Base-by-base conservation (phyloP, 148 eudicot species). In the Chenopodium quinoa region DNA sequence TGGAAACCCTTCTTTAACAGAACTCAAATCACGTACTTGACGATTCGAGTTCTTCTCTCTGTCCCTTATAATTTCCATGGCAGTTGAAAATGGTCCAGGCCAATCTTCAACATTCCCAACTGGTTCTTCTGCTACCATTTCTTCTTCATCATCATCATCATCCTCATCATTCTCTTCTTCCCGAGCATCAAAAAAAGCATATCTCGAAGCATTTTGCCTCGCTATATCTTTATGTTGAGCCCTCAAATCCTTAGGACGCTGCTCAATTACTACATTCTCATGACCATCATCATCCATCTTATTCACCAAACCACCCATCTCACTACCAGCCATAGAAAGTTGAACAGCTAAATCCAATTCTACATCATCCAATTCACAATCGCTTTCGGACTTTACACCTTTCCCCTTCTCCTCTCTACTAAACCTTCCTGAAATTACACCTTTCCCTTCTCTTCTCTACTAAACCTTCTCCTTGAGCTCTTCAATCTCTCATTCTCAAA, bases 31-130 rank as follows among this genome's bases (percentile, higher is more conserved):
- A 40, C 79, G 77, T 29, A 69, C 84, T 78, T 76, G 81, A 29
- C 14, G 20, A 32, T 69, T 80, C 79, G 20, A 69, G 37, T 87
- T 91, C 78, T 76, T 78, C 76, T 84, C 88, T 40, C 98, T 88
- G 75, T 93, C 97, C 84, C 69, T 87, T 25, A 93, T 85, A 77
- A 92, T 93, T 82, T 93, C 93, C 94, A 93, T 85, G 63, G 98
- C 98, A 65, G 97, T 92, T 1, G 97, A 92, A 86, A 93, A 95
- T 16, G 98, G 98, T 72, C 98, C 98, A 22, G 98, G 97, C 97
- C 97, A 91, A 83, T 93, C 97, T 78, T 93, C 97, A 34, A 79
- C 70, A 64, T 81, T 83, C 67, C 23, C 31, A 27, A n/a, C 81
- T 0, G 70, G 77, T 52, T 86, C 82, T 72, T 65, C 79, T 46